These are phyloP conservation scores for Blastobotrys arbuscula DNA, from an alignment of 1,139 yeast species.

Conservation along the genomic window DNA sequence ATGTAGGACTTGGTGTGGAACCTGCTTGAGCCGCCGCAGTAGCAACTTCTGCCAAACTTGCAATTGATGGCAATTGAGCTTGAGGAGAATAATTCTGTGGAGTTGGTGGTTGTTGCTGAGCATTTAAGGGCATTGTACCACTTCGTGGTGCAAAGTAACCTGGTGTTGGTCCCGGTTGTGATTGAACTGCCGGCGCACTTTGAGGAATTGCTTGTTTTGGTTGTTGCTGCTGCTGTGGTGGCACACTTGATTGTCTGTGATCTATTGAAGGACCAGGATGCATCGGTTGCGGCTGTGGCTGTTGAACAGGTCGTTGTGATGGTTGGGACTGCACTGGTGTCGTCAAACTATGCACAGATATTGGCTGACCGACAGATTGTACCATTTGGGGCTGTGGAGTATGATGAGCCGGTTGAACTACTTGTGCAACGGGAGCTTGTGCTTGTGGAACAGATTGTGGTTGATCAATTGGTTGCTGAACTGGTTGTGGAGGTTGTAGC, in stretches of 20 bases:
- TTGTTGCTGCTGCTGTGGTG: conserved; percentile 6
- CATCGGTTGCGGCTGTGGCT: background rate
- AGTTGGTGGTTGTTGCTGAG: background rate
- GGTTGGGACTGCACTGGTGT: background rate
- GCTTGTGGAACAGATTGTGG: background rate
- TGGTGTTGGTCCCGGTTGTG: conserved; percentile 20
- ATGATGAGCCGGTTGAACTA: background rate
- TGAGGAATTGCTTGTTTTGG: background rate
- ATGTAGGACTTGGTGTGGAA: conserved; percentile 12
- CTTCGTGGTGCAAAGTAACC: conserved; percentile 28
- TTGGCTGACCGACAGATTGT: too few relatives aligned
- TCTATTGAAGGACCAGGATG: background rate
- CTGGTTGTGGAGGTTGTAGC: conserved; percentile 9
- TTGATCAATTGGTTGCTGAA: conserved; percentile 1
- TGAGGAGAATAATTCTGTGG: conserved; percentile 2
- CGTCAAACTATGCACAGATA: too few relatives aligned
- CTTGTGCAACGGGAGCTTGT: background rate
- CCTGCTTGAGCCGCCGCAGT: conserved; percentile 13
- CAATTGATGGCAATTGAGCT: conserved; percentile 11
- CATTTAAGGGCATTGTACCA: conserved; percentile 2
- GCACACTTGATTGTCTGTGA: background rate
- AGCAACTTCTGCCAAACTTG: conserved; percentile 13
- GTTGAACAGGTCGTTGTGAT: background rate
- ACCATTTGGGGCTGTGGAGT: background rate
- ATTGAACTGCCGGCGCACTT: conserved; percentile 1